Base-by-base conservation (phyloP, 768 basidiomycete genomes). In the Panaeolus papilionaceus region DNA sequence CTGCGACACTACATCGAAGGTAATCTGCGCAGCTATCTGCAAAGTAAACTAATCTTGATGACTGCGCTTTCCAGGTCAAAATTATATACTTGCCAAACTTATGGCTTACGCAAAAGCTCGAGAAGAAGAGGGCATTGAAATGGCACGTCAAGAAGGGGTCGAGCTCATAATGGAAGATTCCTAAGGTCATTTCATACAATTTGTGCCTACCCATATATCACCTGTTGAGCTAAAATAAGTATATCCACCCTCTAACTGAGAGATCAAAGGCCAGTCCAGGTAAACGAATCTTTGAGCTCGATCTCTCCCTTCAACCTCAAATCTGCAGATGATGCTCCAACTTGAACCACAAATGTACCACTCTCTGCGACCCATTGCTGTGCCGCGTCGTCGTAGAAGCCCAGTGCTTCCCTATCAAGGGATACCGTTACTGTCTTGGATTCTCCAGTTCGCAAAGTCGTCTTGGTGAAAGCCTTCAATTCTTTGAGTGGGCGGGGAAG, bases 1-100 rank as follows among this genome's bases (percentile, higher is more conserved):
- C 80, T 92, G 62, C 77, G 79, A 38, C 80, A 90, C 68, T 95
- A 95, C 70, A 74, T 93, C 8, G 81, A 88, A 79, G 91, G 91
- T 89, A 64, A 64, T 79, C 70, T 6, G 14, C 54, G 14, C 54
- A 58, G 26, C 28, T 16, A 28, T 58, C 3, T 2, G 44, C 5
- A 20, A 16, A 28, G 47, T 5, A 20, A 58, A 8, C 7, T 9
- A 16, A n/a, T 33, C 12, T 5, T 1, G 33, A 8, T 58, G 8
- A 58, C 6, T 9, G 20, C 14, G 40, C 61, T 20, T n/a, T 45
- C 1, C 67, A 90, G 90, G 90, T 16, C 90, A 92, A 75, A 77
- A 79, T 3, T 84, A 84, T n/a, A 89, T 91, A 47, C 72, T 91
- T 14, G 71, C 78, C 33, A 87, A 86, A 0, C 73, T 92, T 2